phyloP scores from a whole-genome alignment of 2,329 filamentous ascomycete species.

The Alternaria alternata region DNA sequence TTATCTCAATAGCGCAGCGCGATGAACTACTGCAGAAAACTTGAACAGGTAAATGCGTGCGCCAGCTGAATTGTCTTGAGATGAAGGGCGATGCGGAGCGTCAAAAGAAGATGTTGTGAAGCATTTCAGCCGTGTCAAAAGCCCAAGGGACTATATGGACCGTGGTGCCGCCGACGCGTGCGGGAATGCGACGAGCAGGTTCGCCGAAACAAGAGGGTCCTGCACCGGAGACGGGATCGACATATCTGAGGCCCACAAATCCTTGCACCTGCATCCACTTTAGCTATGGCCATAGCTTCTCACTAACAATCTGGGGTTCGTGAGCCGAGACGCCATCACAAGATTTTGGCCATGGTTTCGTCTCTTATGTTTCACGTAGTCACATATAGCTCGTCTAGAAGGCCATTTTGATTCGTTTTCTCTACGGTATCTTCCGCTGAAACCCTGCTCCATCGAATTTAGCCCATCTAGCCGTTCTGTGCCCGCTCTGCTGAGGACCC shows the following conservation, averaged over 20 bases:
- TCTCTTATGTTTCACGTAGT: conserved; percentile 14
- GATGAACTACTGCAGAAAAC: background rate
- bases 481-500: background rate
- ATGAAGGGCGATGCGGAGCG: background rate
- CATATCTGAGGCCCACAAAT: conserved; percentile 13
- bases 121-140: conserved; percentile 2
- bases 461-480: background rate
- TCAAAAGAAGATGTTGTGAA: conserved; percentile 8
- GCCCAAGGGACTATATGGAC: conserved; percentile 19
- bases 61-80: background rate
- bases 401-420: background rate
- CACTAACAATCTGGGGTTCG: conserved; percentile 19
- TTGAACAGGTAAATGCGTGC: conserved; percentile 1
- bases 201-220: conserved; percentile 30
- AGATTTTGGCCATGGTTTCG: conserved; percentile 9
- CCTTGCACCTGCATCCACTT: conserved; percentile 15
- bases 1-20: conserved; percentile 6
- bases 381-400: conserved; percentile 1
- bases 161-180: conserved; percentile 20
- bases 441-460: background rate
- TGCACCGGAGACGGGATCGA: conserved; percentile 27
- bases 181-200: conserved; percentile 25
- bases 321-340: conserved; percentile 16
- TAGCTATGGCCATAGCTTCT: conserved; percentile 24
- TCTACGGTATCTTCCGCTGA: background rate